Evolutionary conservation across 257 asterid genomes (phyloP).

Genomic region (Ligustrum vulgare): DNA sequence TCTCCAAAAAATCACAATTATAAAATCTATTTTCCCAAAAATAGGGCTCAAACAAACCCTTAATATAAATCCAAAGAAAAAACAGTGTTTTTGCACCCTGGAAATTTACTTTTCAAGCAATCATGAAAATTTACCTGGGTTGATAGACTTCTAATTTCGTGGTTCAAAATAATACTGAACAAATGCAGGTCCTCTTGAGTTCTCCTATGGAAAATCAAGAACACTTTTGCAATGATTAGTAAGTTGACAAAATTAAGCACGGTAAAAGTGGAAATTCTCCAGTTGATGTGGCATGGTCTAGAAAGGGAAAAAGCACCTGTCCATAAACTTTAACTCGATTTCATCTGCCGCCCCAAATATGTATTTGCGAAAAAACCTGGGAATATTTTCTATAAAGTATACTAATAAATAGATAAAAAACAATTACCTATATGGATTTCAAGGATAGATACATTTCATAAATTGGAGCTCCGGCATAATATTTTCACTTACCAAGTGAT

Average conservation of each 20-base stretch:
- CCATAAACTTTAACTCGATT: conserved; percentile 52
- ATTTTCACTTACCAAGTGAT: not conserved
- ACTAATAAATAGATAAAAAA: not conserved
- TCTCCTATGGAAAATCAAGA: conserved; percentile 35
- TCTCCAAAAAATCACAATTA: no score
- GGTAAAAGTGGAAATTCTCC: not conserved
- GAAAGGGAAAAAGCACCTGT: conserved; percentile 34
- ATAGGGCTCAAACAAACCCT: no score
- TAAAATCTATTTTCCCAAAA: no score
- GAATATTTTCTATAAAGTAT: not conserved
- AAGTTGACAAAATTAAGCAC: not conserved
- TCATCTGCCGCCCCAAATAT: conserved; percentile 58
- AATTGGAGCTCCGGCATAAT: not conserved
- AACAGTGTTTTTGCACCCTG: not conserved
- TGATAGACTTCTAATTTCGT: conserved; percentile 49
- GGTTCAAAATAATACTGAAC: conserved; percentile 46
- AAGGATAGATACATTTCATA: not conserved
- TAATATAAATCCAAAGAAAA: not conserved
- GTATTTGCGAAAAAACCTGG: conserved; percentile 48
- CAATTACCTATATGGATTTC: not conserved
- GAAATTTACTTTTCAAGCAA: conserved; percentile 10
- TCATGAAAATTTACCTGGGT: conserved; percentile 34
- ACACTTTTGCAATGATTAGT: not conserved
- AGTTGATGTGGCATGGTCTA: not conserved
- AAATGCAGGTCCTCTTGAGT: conserved; percentile 47